Conservation (phyloP, 805 yeast species). For the Cyberlindnera maritima region DNA sequence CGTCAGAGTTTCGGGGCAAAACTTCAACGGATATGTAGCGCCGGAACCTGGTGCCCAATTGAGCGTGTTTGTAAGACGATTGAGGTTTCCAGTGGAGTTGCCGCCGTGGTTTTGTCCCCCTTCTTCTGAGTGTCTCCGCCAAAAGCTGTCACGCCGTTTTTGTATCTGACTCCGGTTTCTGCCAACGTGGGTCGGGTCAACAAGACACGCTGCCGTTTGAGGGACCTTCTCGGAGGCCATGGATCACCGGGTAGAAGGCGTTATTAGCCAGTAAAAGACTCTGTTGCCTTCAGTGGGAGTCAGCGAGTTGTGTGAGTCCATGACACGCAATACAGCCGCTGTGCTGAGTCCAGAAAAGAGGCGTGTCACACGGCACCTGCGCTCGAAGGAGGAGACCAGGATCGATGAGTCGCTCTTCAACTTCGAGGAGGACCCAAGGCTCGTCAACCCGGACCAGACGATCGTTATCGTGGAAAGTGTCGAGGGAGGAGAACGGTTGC, state of each 20-base stretch:
- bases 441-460: constrained; percentile 16
- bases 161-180: constrained; percentile 1
- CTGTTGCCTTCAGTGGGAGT: not conserved
- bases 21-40: not conserved
- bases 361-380: constrained; percentile 12
- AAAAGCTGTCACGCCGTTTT: not conserved
- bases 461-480: constrained; percentile 9
- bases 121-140: not conserved
- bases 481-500: constrained; percentile 2
- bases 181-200: not conserved
- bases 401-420: constrained; percentile 26
- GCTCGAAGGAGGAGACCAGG: constrained; percentile 21
- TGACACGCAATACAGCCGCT: not conserved
- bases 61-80: not conserved
- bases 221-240: not conserved
- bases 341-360: constrained; percentile 4
- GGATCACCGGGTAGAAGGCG: too few relatives aligned
- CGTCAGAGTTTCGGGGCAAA: not conserved
- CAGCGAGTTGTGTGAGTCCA: not conserved
- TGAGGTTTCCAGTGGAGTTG: not conserved
- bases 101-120: not conserved
- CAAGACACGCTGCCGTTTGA: not conserved
- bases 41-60: not conserved
- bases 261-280: too few relatives aligned
- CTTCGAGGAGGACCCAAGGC: constrained; percentile 23